Conservation (phyloP, 306 rosid genomes). For the Fragaria iinumae region DNA sequence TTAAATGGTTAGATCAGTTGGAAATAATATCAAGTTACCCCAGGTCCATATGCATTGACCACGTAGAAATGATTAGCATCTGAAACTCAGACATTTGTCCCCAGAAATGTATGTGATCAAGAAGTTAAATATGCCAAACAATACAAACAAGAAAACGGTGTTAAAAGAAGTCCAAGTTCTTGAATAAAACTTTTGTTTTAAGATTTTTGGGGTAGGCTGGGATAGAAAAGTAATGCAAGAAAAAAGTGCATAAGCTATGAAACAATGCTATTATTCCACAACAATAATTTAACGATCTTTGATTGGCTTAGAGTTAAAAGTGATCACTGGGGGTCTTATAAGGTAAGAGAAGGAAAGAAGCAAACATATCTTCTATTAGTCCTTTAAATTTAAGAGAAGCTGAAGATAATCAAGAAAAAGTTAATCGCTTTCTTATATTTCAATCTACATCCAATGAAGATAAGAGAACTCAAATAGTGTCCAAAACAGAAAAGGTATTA, state of each 20-base stretch:
- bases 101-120: not conserved
- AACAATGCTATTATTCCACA: not conserved
- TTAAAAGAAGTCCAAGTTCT: not conserved
- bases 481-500: not conserved
- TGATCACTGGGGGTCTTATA: not conserved
- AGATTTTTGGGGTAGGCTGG: too few relatives aligned
- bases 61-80: not conserved
- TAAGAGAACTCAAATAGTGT: not conserved
- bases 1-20: conserved; percentile 9
- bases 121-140: not conserved
- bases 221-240: too few relatives aligned
- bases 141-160: not conserved
- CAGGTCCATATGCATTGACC: not conserved
- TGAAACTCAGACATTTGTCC: not conserved
- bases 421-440: too few relatives aligned
- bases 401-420: too few relatives aligned
- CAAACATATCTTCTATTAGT: too few relatives aligned
- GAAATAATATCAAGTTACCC: not conserved
- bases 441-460: not conserved
- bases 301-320: not conserved
- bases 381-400: too few relatives aligned
- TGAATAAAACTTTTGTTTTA: not conserved
- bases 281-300: not conserved
- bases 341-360: too few relatives aligned
- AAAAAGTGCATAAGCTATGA: not conserved